Evolutionary conservation across 345 rosid species (phyloP), one percentile per base, ranked within the genome.

Genomic region (Melaleuca quinquenervia): DNA sequence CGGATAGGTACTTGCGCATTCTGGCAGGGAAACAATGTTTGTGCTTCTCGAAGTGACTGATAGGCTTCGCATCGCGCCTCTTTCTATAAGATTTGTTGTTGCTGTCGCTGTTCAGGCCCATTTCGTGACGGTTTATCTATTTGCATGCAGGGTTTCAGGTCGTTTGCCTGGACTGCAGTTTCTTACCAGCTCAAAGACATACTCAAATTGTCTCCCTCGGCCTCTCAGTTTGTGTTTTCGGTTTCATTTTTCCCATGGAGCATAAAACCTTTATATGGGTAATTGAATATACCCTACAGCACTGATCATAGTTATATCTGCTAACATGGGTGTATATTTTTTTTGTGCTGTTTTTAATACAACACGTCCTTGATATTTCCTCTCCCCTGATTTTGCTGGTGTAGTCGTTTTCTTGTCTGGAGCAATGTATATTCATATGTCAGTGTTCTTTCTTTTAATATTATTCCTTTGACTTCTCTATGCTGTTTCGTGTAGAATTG

Each of bases 151-250:
- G 99, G 99, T 89, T 97, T 97, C 91, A 91, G 99, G 89, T 96
- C 99, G 83, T 96, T 97, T 84, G 99, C 95, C 45, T 96, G 99
- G 99, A 96, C 99, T 45, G 98, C 98, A 12, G 98, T 97, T 90
- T 97, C 99, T 0, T 97, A 97, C 89, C 99, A 94, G 92, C 91
- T 97, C 29, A 97, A 97, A 88, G 99, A 97, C 89, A 89, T 85
- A 90, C 97, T 96, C 85, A 92, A 91, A 87, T 90, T 97, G 92
- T 96, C 99, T 16, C 99, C 99, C 52, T 96, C 99, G 82, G 96
- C 98, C 87, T 96, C 99, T 45, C 99, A 97, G 89, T 94, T 96
- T 32, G 95, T 96, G 60, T 91, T 90, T 86, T 93, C 99, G 36
- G 88, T 96, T n/a, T 93, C 96, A 11, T 94, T 97, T 86, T 95